Evolutionary conservation across 805 yeast species (phyloP), one percentile per base, ranked within the genome.

Genomic region (Hanseniaspora thailandica): DNA sequence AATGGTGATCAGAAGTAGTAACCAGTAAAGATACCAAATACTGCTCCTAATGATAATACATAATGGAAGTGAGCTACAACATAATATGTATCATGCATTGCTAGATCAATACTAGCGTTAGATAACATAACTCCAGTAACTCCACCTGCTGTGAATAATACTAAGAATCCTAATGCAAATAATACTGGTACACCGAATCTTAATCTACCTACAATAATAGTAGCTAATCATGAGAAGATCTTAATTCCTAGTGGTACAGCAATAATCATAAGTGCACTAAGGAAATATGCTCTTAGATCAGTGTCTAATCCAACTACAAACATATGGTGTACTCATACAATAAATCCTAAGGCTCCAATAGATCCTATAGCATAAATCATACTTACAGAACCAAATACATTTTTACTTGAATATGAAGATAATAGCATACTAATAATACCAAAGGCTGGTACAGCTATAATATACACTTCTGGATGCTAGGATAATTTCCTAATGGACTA

Each of bases 231-330:
- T 13, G 45, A 36, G 48, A 55, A 57, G 33, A 56, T 50, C 47
- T 55, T 56, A 46, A 46, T 46, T 7, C 50, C 50, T 34, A 47
- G 49, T n/a, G 59, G 58, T 15, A 55, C 55, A 23, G 57, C 58
- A 26, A 56, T 57, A 28, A 56, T 48, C 56, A 54, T 54, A 22
- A 60, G 58, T 31, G 61, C 61, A 30, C 49, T 30, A 36, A 60
- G 58, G 54, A 60, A 60, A 55, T 60, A 60, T 23, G 61, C 60
- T 51, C 62, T 55, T 40, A 58, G 55, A 52, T 60, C 61, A 30
- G 57, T 58, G 57, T 62, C 64, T 58, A 62, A 58, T 28, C 65
- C 65, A 47, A 61, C 63, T 36, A 57, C 56, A 47, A 57, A 62
- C 65, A 62, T 61, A 56, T 62, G 65, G 28, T 62, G 64, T n/a